Conservation (phyloP, 2,329 filamentous ascomycete genomes). For the Beauveria asiatica region DNA sequence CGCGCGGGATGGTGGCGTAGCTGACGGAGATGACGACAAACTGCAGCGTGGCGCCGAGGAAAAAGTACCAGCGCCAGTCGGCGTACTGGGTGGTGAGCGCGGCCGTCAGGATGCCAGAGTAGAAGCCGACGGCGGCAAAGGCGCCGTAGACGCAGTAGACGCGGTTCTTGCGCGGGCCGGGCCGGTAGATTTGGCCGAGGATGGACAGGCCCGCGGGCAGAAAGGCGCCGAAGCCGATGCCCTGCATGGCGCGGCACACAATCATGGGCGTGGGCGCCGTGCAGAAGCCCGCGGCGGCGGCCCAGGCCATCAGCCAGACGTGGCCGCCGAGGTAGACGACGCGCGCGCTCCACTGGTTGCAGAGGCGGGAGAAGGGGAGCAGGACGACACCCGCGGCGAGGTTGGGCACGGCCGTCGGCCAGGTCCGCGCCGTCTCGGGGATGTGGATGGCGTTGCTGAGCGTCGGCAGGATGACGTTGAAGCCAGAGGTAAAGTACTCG, state of each 20-base stretch:
- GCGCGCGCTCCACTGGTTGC: slow-evolving; percentile 50
- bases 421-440: slow-evolving; percentile 48
- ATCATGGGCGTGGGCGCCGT: slow-evolving; percentile 56
- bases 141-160: slow-evolving; percentile 53
- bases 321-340: slow-evolving; percentile 45
- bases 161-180: slow-evolving; percentile 63
- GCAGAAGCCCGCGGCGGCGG: slow-evolving; percentile 56
- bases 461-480: slow-evolving; percentile 48
- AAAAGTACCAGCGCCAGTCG: slow-evolving; percentile 63
- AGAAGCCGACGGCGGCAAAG: slow-evolving; percentile 50
- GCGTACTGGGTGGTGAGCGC: slow-evolving; percentile 53
- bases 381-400: slow-evolving; percentile 44
- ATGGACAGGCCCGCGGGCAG: slow-evolving; percentile 64
- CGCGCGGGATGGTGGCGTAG: slow-evolving; percentile 28
- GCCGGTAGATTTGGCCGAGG: slow-evolving; percentile 58
- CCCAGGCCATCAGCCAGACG: slow-evolving; percentile 55
- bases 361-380: slow-evolving; percentile 49
- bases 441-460: slow-evolving; percentile 54
- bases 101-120: slow-evolving; percentile 57
- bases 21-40: slow-evolving; percentile 41
- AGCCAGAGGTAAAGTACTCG: slow-evolving; percentile 14
- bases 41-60: slow-evolving; percentile 42
- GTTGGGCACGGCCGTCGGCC: slow-evolving; percentile 53
- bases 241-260: slow-evolving; percentile 59
- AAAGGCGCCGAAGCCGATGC: slow-evolving; percentile 59